Conservation (phyloP, 176 grass and related monocot genomes). For the Cenchrus fungigraminus region DNA sequence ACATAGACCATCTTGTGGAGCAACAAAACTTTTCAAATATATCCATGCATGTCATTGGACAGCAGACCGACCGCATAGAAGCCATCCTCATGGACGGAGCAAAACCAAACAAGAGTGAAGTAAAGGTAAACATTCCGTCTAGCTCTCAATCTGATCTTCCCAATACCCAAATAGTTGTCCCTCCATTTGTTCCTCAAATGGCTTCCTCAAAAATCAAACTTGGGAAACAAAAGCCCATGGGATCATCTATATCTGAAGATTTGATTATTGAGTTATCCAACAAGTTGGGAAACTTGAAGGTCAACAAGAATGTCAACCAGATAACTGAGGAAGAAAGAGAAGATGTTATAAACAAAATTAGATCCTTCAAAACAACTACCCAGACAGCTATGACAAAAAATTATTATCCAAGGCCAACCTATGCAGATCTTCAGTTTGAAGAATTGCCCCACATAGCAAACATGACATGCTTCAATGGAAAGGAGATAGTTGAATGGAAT, state of each 20-base stretch:
- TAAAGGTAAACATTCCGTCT: too few species aligned
- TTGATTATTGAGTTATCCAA: neutral
- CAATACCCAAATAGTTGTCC: too few species aligned
- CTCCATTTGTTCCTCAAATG: too few species aligned
- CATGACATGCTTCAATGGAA: neutral
- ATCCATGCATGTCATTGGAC: neutral
- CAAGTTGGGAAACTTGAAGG: neutral
- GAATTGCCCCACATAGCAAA: neutral
- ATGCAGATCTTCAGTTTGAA: neutral
- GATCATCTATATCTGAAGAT: too few species aligned
- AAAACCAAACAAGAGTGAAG: too few species aligned
- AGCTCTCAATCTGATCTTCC: too few species aligned
- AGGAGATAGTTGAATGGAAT: neutral
- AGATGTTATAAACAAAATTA: neutral
- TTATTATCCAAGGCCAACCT: neutral
- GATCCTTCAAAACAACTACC: neutral
- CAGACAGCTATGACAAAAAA: neutral
- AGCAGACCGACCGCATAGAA: neutral
- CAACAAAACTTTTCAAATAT: neutral
- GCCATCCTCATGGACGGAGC: too few species aligned
- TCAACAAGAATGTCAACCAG: neutral
- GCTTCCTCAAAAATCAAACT: too few species aligned
- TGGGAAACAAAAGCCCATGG: too few species aligned
- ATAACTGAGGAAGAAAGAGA: neutral
- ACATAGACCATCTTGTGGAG: neutral